A percentile compares a stretch with the other conserved stretches of the same genome.
Conservation (phyloP, 2,329 filamentous ascomycete species). For the Fusarium sulawesiense region DNA sequence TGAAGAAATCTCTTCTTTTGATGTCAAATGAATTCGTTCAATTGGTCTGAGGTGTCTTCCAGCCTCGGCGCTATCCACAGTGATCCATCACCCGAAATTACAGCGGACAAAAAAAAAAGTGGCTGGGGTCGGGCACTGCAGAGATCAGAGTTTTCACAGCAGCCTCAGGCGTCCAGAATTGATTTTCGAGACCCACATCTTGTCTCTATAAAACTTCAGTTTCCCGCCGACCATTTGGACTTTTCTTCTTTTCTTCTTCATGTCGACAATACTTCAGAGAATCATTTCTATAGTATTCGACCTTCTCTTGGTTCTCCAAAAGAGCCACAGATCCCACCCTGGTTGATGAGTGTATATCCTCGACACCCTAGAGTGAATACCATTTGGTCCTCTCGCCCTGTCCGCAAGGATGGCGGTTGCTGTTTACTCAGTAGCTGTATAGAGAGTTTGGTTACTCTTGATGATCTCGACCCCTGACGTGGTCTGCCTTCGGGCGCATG, state of each 20-base stretch:
- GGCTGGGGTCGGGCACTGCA: constrained; percentile 1
- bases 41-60: not conserved
- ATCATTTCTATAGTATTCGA: constrained; percentile 99
- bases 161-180: constrained; percentile 13
- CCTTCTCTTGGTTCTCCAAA: constrained; percentile 91
- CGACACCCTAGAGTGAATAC: constrained; percentile 63
- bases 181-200: not conserved
- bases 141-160: constrained; percentile 26
- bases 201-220: constrained; percentile 18
- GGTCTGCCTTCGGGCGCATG: constrained; percentile 81
- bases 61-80: not conserved
- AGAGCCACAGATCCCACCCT: constrained; percentile 88
- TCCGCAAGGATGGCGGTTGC: constrained; percentile 66
- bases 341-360: constrained; percentile 71
- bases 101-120: constrained; percentile 18
- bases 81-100: constrained; percentile 8
- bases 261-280: constrained; percentile 77
- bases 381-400: constrained; percentile 41
- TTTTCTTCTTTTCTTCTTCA: constrained; percentile 63
- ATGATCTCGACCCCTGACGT: constrained; percentile 88
- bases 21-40: not conserved
- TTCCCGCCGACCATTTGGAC: constrained; percentile 43
- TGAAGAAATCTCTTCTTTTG: not conserved
- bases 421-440: constrained; percentile 65
- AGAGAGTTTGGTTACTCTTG: constrained; percentile 76